Percentiles rank a stretch among this genome's conserved stretches.
Evolutionary conservation across 2,329 filamentous ascomycete genomes (phyloP).

Genomic region (Alternaria postmessia): DNA sequence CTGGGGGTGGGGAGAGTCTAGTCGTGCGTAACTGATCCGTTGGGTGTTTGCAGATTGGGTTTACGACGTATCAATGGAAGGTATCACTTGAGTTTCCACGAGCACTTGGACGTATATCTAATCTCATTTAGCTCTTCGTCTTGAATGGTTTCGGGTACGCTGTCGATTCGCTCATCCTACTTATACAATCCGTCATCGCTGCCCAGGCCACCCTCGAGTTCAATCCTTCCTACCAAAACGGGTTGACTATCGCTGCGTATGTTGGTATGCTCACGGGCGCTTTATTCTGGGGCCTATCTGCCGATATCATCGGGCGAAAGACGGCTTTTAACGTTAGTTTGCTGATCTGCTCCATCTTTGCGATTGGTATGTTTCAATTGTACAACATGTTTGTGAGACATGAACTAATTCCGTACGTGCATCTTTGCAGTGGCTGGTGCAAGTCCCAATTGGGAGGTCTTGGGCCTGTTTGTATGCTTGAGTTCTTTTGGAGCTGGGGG

Average conservation of each 20-base stretch:
- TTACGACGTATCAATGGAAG: slow-evolving; percentile 49
- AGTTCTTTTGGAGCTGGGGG: slow-evolving; percentile 71
- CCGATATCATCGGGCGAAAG: slow-evolving; percentile 72
- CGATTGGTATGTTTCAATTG: not conserved
- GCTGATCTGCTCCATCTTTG: slow-evolving; percentile 59
- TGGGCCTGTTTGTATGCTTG: slow-evolving; percentile 70
- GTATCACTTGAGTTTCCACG: slow-evolving; percentile 46
- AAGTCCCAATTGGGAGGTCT: slow-evolving; percentile 70
- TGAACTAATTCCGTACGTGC: not conserved
- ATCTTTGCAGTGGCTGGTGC: slow-evolving; percentile 66
- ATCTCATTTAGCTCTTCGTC: slow-evolving; percentile 57
- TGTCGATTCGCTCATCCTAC: slow-evolving; percentile 64
- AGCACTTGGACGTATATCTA: not conserved
- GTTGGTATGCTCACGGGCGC: slow-evolving; percentile 65
- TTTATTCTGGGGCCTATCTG: slow-evolving; percentile 73
- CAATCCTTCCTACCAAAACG: slow-evolving; percentile 62
- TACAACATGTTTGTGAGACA: not conserved
- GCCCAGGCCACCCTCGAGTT: slow-evolving; percentile 68
- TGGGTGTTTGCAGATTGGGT: slow-evolving; percentile 8
- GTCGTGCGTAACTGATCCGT: not conserved
- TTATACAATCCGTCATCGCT: slow-evolving; percentile 71
- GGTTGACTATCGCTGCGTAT: slow-evolving; percentile 69
- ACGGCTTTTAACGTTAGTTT: slow-evolving; percentile 74
- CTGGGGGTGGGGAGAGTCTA: too few species aligned
- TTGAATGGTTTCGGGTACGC: slow-evolving; percentile 70